phyloP scores from a whole-genome alignment of 2,329 filamentous ascomycete genomes.

The Claviceps humidiphila region DNA sequence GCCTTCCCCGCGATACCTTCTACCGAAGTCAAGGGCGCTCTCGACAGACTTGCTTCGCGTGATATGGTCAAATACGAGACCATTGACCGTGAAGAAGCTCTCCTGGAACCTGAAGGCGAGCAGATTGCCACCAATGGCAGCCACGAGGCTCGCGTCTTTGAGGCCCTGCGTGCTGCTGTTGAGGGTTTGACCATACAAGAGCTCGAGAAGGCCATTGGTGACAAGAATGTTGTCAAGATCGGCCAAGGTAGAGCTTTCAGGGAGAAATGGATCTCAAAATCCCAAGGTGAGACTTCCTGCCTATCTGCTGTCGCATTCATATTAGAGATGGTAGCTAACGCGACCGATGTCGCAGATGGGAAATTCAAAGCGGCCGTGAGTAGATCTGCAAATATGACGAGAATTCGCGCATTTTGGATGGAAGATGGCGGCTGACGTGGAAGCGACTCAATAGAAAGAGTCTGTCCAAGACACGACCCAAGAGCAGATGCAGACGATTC shows the following conservation, averaged over 20 bases:
- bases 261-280: constrained; percentile 57
- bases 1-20: constrained; percentile 55
- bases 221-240: constrained; percentile 62
- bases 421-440: neutral
- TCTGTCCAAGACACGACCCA: constrained; percentile 69
- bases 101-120: constrained; percentile 63
- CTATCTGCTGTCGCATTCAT: neutral
- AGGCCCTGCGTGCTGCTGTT: constrained; percentile 55
- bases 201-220: constrained; percentile 54
- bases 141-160: constrained; percentile 72
- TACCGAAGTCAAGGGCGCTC: constrained; percentile 65
- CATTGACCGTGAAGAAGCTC: constrained; percentile 62
- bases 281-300: constrained; percentile 30
- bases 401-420: too few relatives aligned
- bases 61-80: constrained; percentile 81
- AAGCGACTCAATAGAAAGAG: constrained; percentile 34
- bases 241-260: constrained; percentile 94
- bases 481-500: constrained; percentile 61
- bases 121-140: constrained; percentile 62
- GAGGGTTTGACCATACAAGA: constrained; percentile 74
- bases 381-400: neutral
- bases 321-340: neutral
- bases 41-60: constrained; percentile 74
- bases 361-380: constrained; percentile 6
- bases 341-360: constrained; percentile 4